phyloP scores from a whole-genome alignment of 2,329 filamentous ascomycete genomes.

The Pseudogymnoascus sp. region DNA sequence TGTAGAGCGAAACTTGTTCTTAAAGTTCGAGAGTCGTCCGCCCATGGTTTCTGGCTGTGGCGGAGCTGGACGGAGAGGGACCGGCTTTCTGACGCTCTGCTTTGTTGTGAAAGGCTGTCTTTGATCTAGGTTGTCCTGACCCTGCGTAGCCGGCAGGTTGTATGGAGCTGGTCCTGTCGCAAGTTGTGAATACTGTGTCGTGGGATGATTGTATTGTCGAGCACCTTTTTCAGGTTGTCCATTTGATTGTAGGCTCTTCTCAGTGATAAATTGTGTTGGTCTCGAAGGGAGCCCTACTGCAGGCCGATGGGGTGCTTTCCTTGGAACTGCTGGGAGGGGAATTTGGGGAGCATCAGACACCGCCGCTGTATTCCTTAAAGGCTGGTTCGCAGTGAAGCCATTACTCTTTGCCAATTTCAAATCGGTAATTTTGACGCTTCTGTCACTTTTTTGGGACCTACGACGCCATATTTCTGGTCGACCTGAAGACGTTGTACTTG shows the following conservation, averaged over 20 bases:
- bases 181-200: conserved; percentile 5
- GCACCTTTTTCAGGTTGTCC: background rate
- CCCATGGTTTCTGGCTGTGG: background rate
- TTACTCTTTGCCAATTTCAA: conserved; percentile 27
- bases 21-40: background rate
- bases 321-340: conserved; percentile 3
- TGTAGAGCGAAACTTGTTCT: conserved; percentile 4
- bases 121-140: background rate
- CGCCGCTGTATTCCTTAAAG: conserved; percentile 11
- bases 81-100: background rate
- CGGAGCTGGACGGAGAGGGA: background rate
- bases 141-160: background rate
- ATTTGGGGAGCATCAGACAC: conserved; percentile 6
- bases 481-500: conserved; percentile 3
- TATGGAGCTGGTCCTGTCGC: background rate
- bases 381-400: conserved; percentile 26
- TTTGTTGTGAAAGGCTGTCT: background rate
- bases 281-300: background rate
- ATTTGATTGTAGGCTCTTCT: background rate
- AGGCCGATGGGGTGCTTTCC: background rate
- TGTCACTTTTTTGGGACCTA: conserved; percentile 23
- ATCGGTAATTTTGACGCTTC: conserved; percentile 22
- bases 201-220: background rate
- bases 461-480: conserved; percentile 26
- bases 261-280: background rate